A percentile compares a stretch with the other conserved stretches of the same genome.
These are phyloP conservation scores for Tylopilus rubrobrunneus DNA, from an alignment of 768 basidiomycete species.

Conservation along the genomic window DNA sequence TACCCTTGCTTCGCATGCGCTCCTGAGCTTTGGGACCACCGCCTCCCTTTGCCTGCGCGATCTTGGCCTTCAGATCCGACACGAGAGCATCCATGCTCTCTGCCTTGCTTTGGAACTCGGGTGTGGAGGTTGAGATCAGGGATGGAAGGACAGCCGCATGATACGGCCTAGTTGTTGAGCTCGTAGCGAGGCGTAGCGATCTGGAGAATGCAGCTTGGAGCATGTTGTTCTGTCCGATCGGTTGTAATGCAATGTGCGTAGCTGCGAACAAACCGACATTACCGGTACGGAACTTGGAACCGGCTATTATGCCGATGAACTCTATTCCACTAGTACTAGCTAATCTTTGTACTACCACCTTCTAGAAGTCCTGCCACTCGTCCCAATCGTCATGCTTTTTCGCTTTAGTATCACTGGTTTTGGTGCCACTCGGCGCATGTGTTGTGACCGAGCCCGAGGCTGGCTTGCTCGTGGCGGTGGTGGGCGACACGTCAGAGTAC, in stretches of 20 bases:
- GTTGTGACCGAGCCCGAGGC: conserved; percentile 3
- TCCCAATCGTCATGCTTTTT: conserved; percentile 60
- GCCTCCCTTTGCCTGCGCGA: conserved; percentile 58
- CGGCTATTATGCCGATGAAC: conserved; percentile 12
- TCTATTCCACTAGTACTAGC: not conserved
- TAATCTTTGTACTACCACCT: not conserved
- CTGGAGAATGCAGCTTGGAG: conserved; percentile 16
- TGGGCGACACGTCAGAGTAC: conserved; percentile 20
- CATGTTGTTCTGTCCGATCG: conserved; percentile 14
- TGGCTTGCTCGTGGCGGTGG: conserved; percentile 11
- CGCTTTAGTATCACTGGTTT: conserved; percentile 15
- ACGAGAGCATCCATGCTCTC: conserved; percentile 70
- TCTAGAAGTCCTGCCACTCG: conserved; percentile 80
- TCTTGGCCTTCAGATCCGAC: conserved; percentile 56
- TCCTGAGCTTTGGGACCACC: conserved; percentile 74
- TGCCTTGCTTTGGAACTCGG: conserved; percentile 66
- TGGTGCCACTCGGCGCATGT: conserved; percentile 7
- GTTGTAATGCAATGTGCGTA: not conserved
- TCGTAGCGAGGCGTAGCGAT: conserved; percentile 3
- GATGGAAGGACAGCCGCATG: conserved; percentile 76
- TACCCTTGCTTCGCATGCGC: conserved; percentile 73
- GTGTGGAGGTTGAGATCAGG: conserved; percentile 59
- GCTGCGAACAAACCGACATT: not conserved
- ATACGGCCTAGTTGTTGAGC: conserved; percentile 35
- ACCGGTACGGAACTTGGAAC: conserved; percentile 22